Evolutionary conservation across 345 rosid species (phyloP).

Genomic region (Aquilaria yunnanensis): DNA sequence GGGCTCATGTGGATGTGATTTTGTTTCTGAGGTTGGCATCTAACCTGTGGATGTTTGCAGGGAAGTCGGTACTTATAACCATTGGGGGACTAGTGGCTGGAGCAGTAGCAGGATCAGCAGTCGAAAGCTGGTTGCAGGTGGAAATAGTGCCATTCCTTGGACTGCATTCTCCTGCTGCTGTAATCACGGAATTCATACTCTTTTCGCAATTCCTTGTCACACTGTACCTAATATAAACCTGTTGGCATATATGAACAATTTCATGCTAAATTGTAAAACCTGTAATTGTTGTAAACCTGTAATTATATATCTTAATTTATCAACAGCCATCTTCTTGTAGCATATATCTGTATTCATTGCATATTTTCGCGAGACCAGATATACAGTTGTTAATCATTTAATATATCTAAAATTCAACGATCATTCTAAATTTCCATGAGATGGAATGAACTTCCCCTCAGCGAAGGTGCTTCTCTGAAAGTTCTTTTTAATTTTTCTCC

Average conservation of each 20-base stretch:
- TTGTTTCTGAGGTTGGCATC: neutral
- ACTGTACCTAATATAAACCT: slow-evolving; percentile 59
- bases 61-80: slow-evolving; percentile 82
- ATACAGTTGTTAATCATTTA: too few relatives aligned
- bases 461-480: too few relatives aligned
- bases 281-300: slow-evolving; percentile 30
- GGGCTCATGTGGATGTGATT: neutral
- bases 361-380: too few relatives aligned
- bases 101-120: slow-evolving; percentile 86
- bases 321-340: too few relatives aligned
- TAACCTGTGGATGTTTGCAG: slow-evolving; percentile 27
- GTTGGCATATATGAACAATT: slow-evolving; percentile 8
- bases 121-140: slow-evolving; percentile 93
- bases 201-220: slow-evolving; percentile 84
- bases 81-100: slow-evolving; percentile 94
- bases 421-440: too few relatives aligned
- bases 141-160: slow-evolving; percentile 89
- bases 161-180: slow-evolving; percentile 74
- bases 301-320: too few relatives aligned
- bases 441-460: too few relatives aligned
- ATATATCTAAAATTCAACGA: too few relatives aligned
- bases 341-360: too few relatives aligned
- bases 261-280: slow-evolving; percentile 18
- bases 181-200: slow-evolving; percentile 80
- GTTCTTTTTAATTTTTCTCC: too few relatives aligned